Percentiles rank a stretch among this genome's conserved stretches.
phyloP scores from a whole-genome alignment of 2,329 filamentous ascomycete genomes.

The Lizonia empirigonia region DNA sequence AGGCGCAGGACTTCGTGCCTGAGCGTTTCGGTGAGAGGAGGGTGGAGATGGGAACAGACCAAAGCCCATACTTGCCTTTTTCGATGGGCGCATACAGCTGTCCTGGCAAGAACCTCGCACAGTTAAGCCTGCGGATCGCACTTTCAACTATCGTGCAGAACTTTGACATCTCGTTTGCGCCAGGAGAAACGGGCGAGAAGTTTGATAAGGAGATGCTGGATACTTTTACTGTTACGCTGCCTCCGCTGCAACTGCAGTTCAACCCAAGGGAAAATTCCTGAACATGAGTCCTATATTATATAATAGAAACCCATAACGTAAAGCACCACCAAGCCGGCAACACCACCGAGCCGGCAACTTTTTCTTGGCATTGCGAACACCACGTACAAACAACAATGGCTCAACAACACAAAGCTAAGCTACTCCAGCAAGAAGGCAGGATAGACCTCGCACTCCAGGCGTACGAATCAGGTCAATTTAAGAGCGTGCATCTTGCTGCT shows the following conservation, averaged over 20 bases:
- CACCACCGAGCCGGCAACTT: too few species aligned
- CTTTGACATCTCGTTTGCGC: slow-evolving; percentile 30
- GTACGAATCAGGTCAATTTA: too few species aligned
- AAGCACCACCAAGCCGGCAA: too few species aligned
- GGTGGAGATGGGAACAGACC: slow-evolving; percentile 23
- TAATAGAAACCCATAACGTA: too few species aligned
- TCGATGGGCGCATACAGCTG: slow-evolving; percentile 22
- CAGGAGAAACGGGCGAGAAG: slow-evolving; percentile 26
- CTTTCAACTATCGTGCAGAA: slow-evolving; percentile 23
- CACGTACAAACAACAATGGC: too few species aligned
- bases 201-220: slow-evolving; percentile 30
- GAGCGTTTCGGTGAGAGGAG: slow-evolving; percentile 23
- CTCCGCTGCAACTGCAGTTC: slow-evolving; percentile 33
- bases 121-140: slow-evolving; percentile 23
- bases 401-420: too few species aligned
- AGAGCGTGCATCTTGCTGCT: too few species aligned
- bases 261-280: slow-evolving; percentile 2
- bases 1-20: slow-evolving; percentile 19
- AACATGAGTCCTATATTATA: neutral
- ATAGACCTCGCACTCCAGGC: too few species aligned
- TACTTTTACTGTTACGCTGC: slow-evolving; percentile 27
- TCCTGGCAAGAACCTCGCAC: slow-evolving; percentile 29
- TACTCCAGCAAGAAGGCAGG: too few species aligned
- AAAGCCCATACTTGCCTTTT: slow-evolving; percentile 24
- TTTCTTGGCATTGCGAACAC: too few species aligned